Conservation (phyloP, 1,284 basidiomycete genomes). For the Phellopilus nigrolimitatus region DNA sequence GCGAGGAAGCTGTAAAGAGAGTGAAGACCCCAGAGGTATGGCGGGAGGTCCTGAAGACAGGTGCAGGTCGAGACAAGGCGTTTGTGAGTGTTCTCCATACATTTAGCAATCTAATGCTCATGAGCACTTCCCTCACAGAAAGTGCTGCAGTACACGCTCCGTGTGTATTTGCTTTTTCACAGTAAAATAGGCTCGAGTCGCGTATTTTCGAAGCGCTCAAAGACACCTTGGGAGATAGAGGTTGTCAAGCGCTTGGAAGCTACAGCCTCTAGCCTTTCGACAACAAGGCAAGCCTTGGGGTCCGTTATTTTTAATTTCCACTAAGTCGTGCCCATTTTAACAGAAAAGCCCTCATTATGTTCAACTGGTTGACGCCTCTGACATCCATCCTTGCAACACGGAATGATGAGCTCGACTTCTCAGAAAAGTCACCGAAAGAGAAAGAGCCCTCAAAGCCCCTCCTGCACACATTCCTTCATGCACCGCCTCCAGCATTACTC, state of each 20-base stretch:
- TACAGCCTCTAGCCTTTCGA: conserved; percentile 60
- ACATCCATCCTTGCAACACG: conserved; percentile 52
- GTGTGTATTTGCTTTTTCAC: conserved; percentile 69
- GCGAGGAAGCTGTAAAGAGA: conserved; percentile 36
- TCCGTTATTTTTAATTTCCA: conserved; percentile 5
- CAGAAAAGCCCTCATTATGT: conserved; percentile 74
- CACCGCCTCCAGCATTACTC: conserved; percentile 77
- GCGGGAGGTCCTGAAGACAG: conserved; percentile 70
- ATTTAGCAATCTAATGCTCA: conserved; percentile 9
- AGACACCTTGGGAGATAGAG: conserved; percentile 49
- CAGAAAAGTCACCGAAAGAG: conserved; percentile 23
- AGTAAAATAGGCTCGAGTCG: conserved; percentile 41
- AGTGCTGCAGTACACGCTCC: conserved; percentile 76
- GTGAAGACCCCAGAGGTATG: conserved; percentile 63
- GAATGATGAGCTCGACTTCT: conserved; percentile 28
- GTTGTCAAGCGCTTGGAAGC: conserved; percentile 54
- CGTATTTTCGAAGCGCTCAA: conserved; percentile 40
- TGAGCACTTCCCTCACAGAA: conserved; percentile 46
- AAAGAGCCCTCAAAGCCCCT: conserved; percentile 40
- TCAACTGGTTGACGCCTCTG: conserved; percentile 76
- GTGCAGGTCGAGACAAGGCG: conserved; percentile 73
- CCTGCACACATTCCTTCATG: conserved; percentile 65
- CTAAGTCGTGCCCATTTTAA: background rate
- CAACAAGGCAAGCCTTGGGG: conserved; percentile 50
- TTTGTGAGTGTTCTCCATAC: conserved; percentile 50